Conservation (phyloP, 2,329 filamentous ascomycete genomes). For the Tolypocladium paradoxum region DNA sequence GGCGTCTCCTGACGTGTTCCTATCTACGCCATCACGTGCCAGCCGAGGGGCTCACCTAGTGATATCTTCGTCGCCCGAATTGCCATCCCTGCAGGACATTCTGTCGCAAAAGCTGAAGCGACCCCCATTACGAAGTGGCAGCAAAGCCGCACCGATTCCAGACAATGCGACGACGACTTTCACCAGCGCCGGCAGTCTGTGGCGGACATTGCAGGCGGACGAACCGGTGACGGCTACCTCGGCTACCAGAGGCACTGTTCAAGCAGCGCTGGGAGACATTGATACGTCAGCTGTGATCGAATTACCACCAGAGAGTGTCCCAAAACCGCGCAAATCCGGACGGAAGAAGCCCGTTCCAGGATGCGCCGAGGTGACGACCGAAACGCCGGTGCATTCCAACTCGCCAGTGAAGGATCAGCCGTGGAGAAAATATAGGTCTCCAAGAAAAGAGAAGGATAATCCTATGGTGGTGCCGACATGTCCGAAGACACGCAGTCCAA, state of each 20-base stretch:
- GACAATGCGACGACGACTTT: slow-evolving; percentile 25
- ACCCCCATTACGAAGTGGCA: slow-evolving; percentile 23
- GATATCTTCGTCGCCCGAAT: slow-evolving; percentile 41
- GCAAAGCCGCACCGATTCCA: slow-evolving; percentile 25
- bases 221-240: not conserved
- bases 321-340: slow-evolving; percentile 10
- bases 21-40: slow-evolving; percentile 18
- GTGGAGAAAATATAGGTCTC: slow-evolving; percentile 25
- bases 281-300: slow-evolving; percentile 13
- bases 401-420: slow-evolving; percentile 17
- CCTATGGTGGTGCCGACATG: not conserved
- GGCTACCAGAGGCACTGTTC: not conserved
- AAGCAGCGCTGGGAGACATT: not conserved
- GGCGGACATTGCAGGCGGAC: slow-evolving; percentile 18
- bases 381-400: not conserved
- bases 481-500: not conserved
- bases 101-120: slow-evolving; percentile 24
- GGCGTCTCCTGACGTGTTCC: slow-evolving; percentile 21
- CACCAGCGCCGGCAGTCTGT: slow-evolving; percentile 29
- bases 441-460: not conserved
- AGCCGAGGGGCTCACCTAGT: slow-evolving; percentile 18
- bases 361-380: not conserved
- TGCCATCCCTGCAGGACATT: slow-evolving; percentile 41
- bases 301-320: slow-evolving; percentile 6
- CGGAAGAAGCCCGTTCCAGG: slow-evolving; percentile 7